These are phyloP conservation scores for Rubus idaeus DNA, from an alignment of 306 rosid species.

Conservation along the genomic window DNA sequence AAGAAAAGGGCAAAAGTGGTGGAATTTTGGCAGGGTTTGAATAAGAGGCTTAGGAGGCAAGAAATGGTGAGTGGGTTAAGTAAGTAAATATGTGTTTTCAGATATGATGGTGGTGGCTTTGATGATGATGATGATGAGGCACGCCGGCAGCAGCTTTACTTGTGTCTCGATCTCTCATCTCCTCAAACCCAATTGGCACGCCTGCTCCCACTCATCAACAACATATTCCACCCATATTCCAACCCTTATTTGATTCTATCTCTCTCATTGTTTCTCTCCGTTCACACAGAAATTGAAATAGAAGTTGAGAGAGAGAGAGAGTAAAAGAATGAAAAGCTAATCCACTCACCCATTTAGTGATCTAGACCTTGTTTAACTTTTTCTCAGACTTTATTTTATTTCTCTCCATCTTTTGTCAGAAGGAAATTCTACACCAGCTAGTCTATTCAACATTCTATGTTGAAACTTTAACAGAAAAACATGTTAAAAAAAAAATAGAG, in stretches of 20 bases:
- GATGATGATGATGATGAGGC: conserved; percentile 61
- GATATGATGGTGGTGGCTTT: conserved; percentile 58
- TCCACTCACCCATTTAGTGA: conserved; percentile 60
- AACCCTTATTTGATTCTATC: background rate
- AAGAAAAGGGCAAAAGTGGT: conserved; percentile 39
- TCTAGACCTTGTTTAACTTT: conserved; percentile 60
- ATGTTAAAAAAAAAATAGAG: background rate
- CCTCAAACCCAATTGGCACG: conserved; percentile 64
- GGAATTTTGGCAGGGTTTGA: conserved; percentile 68
- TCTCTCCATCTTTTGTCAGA: conserved; percentile 65
- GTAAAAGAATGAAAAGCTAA: conserved; percentile 58
- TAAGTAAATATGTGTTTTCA: conserved; percentile 1
- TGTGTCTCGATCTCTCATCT: conserved; percentile 31
- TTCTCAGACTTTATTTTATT: conserved; percentile 39
- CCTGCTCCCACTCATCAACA: conserved; percentile 79
- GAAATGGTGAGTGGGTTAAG: conserved; percentile 52
- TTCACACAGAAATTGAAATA: background rate
- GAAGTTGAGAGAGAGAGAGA: background rate
- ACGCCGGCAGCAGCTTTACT: conserved; percentile 94
- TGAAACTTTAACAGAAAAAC: conserved; percentile 15
- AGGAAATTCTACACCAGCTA: conserved; percentile 38
- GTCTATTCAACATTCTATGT: conserved; percentile 32
- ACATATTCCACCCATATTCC: conserved; percentile 18
- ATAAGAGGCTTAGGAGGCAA: conserved; percentile 66
- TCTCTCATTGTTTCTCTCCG: conserved; percentile 4